These are phyloP conservation scores for Lentinula lateritia DNA, from an alignment of 768 basidiomycete genomes.

Conservation along the genomic window DNA sequence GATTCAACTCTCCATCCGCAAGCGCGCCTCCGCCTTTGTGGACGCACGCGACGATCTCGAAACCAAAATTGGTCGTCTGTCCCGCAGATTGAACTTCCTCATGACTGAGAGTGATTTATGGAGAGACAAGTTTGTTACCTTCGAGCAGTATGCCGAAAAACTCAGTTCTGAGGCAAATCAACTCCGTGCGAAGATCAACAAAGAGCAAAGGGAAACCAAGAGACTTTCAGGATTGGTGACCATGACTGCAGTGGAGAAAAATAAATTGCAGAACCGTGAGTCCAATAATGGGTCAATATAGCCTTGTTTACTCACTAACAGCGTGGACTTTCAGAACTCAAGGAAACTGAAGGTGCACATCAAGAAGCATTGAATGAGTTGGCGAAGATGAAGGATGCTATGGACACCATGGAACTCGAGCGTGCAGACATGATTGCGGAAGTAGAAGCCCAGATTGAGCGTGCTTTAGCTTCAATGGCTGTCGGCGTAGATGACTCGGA, in stretches of 20 bases:
- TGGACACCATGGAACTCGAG: constrained; percentile 86
- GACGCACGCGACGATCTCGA: constrained; percentile 92
- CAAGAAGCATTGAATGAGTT: constrained; percentile 77
- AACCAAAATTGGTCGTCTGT: constrained; percentile 86
- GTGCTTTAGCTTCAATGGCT: constrained; percentile 80
- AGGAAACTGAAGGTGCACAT: constrained; percentile 78
- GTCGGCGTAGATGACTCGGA: constrained; percentile 78
- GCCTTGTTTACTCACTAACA: constrained; percentile 2
- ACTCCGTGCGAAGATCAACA: constrained; percentile 81
- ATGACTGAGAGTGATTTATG: constrained; percentile 89
- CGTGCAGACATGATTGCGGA: constrained; percentile 90
- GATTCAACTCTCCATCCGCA: constrained; percentile 84
- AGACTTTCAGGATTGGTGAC: constrained; percentile 75
- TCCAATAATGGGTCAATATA: constrained; percentile 9
- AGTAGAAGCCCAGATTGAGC: constrained; percentile 87
- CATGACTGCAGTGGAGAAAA: constrained; percentile 72
- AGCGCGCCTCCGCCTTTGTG: constrained; percentile 91
- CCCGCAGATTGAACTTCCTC: constrained; percentile 81
- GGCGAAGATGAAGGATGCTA: constrained; percentile 74
- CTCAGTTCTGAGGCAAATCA: constrained; percentile 83
- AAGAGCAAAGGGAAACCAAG: constrained; percentile 86
- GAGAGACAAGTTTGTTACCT: constrained; percentile 91
- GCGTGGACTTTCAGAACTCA: constrained; percentile 48
- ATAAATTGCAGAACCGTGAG: constrained; percentile 74
- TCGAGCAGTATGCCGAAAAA: constrained; percentile 91